Evolutionary conservation across 1,139 yeast species (phyloP).

Genomic region (Hyphopichia buzzinii): DNA sequence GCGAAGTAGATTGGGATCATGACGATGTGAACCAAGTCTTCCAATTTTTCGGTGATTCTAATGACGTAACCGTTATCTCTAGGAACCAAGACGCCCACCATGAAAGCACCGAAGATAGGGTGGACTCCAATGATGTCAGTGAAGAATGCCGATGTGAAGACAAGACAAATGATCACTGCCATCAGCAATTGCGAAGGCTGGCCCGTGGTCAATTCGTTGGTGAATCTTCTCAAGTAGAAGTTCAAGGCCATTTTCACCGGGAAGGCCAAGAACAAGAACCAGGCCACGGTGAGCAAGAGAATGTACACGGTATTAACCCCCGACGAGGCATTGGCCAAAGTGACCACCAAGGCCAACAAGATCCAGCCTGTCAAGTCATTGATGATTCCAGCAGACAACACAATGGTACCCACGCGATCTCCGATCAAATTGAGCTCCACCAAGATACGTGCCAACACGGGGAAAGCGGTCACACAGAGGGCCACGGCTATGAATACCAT

Average conservation of each 20-base stretch:
- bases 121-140: slow-evolving; percentile 82
- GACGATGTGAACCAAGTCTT: slow-evolving; percentile 68
- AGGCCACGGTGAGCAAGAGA: slow-evolving; percentile 59
- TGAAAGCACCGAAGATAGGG: slow-evolving; percentile 79
- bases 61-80: slow-evolving; percentile 72
- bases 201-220: slow-evolving; percentile 53
- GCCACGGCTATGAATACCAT: slow-evolving; percentile 81
- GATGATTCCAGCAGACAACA: slow-evolving; percentile 75
- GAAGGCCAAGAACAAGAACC: slow-evolving; percentile 59
- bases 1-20: slow-evolving; percentile 78
- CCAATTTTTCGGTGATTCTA: slow-evolving; percentile 67
- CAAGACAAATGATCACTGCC: slow-evolving; percentile 51
- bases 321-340: slow-evolving; percentile 69
- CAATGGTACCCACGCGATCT: slow-evolving; percentile 76
- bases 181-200: slow-evolving; percentile 64
- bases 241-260: slow-evolving; percentile 53
- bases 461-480: slow-evolving; percentile 79
- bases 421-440: slow-evolving; percentile 68
- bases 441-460: slow-evolving; percentile 75
- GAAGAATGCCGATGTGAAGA: slow-evolving; percentile 67
- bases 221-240: slow-evolving; percentile 40
- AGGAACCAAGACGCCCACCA: slow-evolving; percentile 76
- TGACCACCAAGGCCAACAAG: slow-evolving; percentile 68
- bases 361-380: slow-evolving; percentile 86
- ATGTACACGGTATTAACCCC: slow-evolving; percentile 70